phyloP scores from a whole-genome alignment of 2,329 filamentous ascomycete genomes.

The Epichloe aotearoae region DNA sequence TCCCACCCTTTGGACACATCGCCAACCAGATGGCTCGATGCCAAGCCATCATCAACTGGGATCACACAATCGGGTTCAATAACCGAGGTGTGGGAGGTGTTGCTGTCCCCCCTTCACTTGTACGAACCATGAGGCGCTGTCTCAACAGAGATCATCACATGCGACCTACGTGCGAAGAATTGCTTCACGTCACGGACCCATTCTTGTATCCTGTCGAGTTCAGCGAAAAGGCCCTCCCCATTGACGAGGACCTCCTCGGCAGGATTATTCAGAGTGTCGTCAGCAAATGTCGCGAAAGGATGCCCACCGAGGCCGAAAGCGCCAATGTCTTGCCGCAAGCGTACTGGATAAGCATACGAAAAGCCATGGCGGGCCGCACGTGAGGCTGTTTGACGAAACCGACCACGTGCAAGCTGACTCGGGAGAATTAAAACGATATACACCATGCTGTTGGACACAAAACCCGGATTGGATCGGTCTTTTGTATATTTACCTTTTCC shows the following conservation, averaged over 20 bases:
- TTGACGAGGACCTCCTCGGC: conserved; percentile 48
- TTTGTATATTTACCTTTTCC: not conserved
- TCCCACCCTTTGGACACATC: conserved; percentile 90
- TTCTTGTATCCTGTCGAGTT: conserved; percentile 51
- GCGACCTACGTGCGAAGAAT: conserved; percentile 49
- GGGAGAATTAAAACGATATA: not conserved
- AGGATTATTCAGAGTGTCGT: conserved; percentile 52
- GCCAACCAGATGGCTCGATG: conserved; percentile 75
- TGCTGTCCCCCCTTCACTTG: conserved; percentile 42
- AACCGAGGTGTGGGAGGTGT: conserved; percentile 53
- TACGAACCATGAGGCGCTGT: conserved; percentile 50
- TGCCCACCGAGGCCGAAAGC: conserved; percentile 45
- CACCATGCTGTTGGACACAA: not conserved
- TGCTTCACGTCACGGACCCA: conserved; percentile 44
- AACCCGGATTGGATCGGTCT: not conserved
- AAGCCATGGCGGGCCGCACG: conserved; percentile 28
- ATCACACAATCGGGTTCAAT: conserved; percentile 60
- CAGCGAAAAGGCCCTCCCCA: conserved; percentile 39
- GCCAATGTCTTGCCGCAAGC: conserved; percentile 44
- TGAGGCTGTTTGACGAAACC: conserved; percentile 6
- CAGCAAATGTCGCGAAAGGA: conserved; percentile 41
- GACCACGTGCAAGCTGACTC: not conserved
- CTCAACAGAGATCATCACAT: conserved; percentile 48
- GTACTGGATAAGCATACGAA: conserved; percentile 47
- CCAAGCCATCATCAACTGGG: conserved; percentile 72